Base-by-base conservation (phyloP, 768 basidiomycete genomes). In the Lactarius hengduanensis region DNA sequence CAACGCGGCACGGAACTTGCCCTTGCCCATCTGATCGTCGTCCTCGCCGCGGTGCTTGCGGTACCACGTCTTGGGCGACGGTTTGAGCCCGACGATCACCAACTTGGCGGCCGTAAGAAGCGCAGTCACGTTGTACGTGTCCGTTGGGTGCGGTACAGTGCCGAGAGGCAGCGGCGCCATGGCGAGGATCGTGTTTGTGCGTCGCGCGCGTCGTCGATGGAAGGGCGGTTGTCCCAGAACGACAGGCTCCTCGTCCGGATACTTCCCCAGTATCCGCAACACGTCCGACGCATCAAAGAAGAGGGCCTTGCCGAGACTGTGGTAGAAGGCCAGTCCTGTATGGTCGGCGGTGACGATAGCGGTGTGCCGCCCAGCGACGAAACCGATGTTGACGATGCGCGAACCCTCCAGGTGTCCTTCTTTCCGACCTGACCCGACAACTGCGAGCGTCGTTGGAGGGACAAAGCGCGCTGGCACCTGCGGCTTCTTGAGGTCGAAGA, bases 231-330 rank as follows among this genome's bases (percentile, higher is more conserved):
- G 61, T 65, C 50, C 73, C 28, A 61, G 67, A 3, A 65, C 72
- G 26, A 61, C 71, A 43, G 57, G 63, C 53, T 77, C 75, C 53
- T 81, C 80, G 34, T 88, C 84, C 4, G 92, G 91, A 73, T 98
- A 96, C 72, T 90, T 92, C 1, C 97, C 97, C 2, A 98, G 82
- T 61, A 99, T 92, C 20, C 97, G 88, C 55, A 98, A 83, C 40
- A 92, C 93, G 74, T 99, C 97, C 18, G 92, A 88, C 15, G 96
- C 95, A 56, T 98, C 96, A 7, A 99, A 89, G 70, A 97, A 97
- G 16, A 98, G 81, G 13, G 98, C 89, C 75, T 93, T 96, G 32
- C 97, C 94, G 4, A 99, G 79, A 62, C 90, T 92, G 77, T 98
- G 96, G 74, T 93, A 97, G 77, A 99, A 99, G 0, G 94, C 92